Evolutionary conservation across 257 asterid species (phyloP), one percentile per base, ranked within the genome.

Genomic region (Solanum tacnaense): DNA sequence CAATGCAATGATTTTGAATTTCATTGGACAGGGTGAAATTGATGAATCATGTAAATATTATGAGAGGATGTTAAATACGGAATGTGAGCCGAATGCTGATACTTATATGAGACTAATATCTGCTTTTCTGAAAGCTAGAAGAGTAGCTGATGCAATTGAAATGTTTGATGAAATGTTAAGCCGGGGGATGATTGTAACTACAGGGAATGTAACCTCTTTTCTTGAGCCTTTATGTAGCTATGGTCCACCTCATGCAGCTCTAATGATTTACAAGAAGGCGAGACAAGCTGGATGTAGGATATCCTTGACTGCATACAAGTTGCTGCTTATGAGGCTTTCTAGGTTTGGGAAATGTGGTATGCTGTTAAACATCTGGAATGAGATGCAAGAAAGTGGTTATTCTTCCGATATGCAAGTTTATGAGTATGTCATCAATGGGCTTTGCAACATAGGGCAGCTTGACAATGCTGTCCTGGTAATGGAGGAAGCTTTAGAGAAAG

Each of bases 221-320:
- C 89, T 96, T 27, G 93, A 90, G 83, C 95, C 95, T 68, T 79
- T 96, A 93, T 96, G 98, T 86, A 84, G 95, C 88, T 95, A 97
- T 36, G 99, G 99, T 56, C 99, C 98, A 34, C 99, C 99, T 52
- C 93, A 97, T 86, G 98, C 99, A 84, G 98, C 98, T 20, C 82
- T 97, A 91, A 88, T 93, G 94, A 90, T 97, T 62, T 95, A 97
- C 75, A 94, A 94, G 89, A 95, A 93, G 91, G 98, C 98, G 5
- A 93, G 91, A 89, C 93, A 96, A 90, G 92, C 92, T 38, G 97
- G 97, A 72, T 95, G 98, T 78, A 88, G 58, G 86, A 90, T 96
- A 88, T 97, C 99, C 3, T 25, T 92, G 86, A 91, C 90, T 5
- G 93, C 95, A 8, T 97, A 95, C 89, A 97, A 96, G 90, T 89